Base-by-base conservation (phyloP, 2,329 filamentous ascomycete genomes). In the Fusarium neocosmosporiellum region DNA sequence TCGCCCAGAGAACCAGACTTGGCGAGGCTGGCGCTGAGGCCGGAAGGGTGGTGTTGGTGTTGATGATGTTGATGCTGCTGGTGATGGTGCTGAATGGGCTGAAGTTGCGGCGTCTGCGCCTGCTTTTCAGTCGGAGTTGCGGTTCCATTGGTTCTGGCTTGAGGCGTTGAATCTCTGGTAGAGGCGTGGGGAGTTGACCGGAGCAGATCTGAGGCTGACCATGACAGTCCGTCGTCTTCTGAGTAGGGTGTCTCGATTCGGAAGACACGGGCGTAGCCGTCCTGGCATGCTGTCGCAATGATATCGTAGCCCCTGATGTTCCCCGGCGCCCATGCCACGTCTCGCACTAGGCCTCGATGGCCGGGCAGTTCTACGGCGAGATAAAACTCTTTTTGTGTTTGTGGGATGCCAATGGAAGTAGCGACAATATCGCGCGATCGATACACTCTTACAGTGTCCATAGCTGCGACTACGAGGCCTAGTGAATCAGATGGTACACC, bases 301-400 rank as follows among this genome's bases (percentile, higher is more conserved):
- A 96, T 88, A 81, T 99, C 96, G 80, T 94, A 96, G 1, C 96
- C 96, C 41, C 95, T 87, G 77, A 97, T 94, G 73, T 95, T 97
- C 14, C 95, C 96, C 55, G 95, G 93, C 1, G 96, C 94, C 96
- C 96, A 99, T 3, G 94, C 92, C 2, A 98, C 89, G 80, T 98
- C 95, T 55, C 96, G 88, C 8, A 98, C 93, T 41, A 98, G 87
- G 1, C 92, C 91, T 9, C 89, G 87, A 76, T 98, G 93, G 2
- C 91, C 91, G 33, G 86, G 86, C 18, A 98, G 85, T 78, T 95
- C 92, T 22, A 92, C 91, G 0, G 95, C 95, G 9, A 94, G 89
- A 80, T 97, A 98, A 79, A 98, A 97, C 67, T 94, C 92, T 69
- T 93, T 93, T 85, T 79, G 90, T 83, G 83, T 91, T 84, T 81